These are phyloP conservation scores for Lachnellula suecica DNA, from an alignment of 2,329 filamentous ascomycete genomes.

Conservation along the genomic window DNA sequence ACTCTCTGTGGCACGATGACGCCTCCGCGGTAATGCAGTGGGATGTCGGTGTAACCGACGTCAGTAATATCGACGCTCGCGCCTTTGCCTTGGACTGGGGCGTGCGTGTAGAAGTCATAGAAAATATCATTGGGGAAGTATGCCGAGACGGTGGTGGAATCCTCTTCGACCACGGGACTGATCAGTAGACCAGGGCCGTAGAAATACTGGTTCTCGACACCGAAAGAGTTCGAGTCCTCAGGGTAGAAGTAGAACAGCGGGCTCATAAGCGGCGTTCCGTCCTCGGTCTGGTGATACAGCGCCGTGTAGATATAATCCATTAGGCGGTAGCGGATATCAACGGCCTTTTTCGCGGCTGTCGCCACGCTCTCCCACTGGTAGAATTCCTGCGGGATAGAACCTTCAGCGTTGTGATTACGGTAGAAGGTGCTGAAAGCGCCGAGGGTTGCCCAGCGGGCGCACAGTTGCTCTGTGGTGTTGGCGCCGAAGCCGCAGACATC, in stretches of 20 bases:
- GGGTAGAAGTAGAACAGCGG: slow-evolving; percentile 74
- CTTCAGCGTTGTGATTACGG: slow-evolving; percentile 66
- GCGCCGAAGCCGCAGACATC: slow-evolving; percentile 78
- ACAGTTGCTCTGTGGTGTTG: slow-evolving; percentile 66
- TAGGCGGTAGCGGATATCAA: slow-evolving; percentile 72
- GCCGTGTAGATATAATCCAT: slow-evolving; percentile 80
- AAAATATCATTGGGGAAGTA: slow-evolving; percentile 51
- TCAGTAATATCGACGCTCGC: slow-evolving; percentile 37
- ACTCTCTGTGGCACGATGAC: slow-evolving; percentile 61
- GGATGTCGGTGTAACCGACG: slow-evolving; percentile 51
- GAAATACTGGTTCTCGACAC: slow-evolving; percentile 50
- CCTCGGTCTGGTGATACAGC: slow-evolving; percentile 55
- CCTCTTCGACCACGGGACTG: slow-evolving; percentile 46
- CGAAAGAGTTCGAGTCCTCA: slow-evolving; percentile 43
- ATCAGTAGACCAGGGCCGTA: slow-evolving; percentile 49
- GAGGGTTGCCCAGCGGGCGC: slow-evolving; percentile 72
- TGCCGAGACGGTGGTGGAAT: slow-evolving; percentile 42
- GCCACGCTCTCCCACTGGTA: slow-evolving; percentile 68
- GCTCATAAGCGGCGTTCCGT: slow-evolving; percentile 65
- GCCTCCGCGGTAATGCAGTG: slow-evolving; percentile 67
- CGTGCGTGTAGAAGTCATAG: slow-evolving; percentile 52
- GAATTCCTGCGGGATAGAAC: slow-evolving; percentile 68
- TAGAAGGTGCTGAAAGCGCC: slow-evolving; percentile 76
- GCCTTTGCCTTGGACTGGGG: slow-evolving; percentile 41
- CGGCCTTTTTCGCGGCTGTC: slow-evolving; percentile 64